Conservation (phyloP, 768 basidiomycete species). For the Cystobasidium onofrii region DNA sequence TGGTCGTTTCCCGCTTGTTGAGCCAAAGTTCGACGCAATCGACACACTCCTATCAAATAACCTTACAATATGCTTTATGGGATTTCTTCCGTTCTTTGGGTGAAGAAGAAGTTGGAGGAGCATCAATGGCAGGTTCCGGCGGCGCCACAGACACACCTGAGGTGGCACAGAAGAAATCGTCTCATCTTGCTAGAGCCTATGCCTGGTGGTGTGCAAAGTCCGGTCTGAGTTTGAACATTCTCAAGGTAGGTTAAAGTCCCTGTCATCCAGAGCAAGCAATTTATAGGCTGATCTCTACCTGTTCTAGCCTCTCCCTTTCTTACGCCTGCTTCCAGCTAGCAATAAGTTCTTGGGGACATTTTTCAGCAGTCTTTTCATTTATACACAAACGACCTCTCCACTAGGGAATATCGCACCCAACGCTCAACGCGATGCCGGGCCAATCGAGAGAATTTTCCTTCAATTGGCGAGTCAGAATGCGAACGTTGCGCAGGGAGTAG, state of each 20-base stretch:
- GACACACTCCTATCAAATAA: conserved; percentile 79
- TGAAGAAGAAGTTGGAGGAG: conserved; percentile 70
- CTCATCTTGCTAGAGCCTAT: conserved; percentile 73
- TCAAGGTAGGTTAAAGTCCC: conserved; percentile 60
- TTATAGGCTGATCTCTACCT: not conserved
- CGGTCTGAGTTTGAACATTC: conserved; percentile 60
- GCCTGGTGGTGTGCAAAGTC: conserved; percentile 92
- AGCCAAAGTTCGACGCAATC: conserved; percentile 44
- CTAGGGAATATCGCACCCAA: conserved; percentile 9
- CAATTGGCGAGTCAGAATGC: not conserved
- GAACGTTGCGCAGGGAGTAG: conserved; percentile 19
- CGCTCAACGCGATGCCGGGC: not conserved
- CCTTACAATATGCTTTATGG: conserved; percentile 91
- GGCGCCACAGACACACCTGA: conserved; percentile 46
- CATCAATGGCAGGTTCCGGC: conserved; percentile 61
- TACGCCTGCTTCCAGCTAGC: conserved; percentile 58
- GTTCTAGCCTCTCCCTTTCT: conserved; percentile 77
- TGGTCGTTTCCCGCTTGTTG: conserved; percentile 70
- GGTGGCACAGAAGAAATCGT: conserved; percentile 52
- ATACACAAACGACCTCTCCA: conserved; percentile 67
- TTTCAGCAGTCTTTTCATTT: conserved; percentile 61
- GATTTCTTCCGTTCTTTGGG: conserved; percentile 89
- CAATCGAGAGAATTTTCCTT: conserved; percentile 21
- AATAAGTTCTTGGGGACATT: conserved; percentile 62
- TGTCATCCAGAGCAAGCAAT: not conserved